Percentiles rank a stretch among this genome's conserved stretches.
Evolutionary conservation across 768 basidiomycete genomes (phyloP).

Genomic region (Amanita fuliginea): DNA sequence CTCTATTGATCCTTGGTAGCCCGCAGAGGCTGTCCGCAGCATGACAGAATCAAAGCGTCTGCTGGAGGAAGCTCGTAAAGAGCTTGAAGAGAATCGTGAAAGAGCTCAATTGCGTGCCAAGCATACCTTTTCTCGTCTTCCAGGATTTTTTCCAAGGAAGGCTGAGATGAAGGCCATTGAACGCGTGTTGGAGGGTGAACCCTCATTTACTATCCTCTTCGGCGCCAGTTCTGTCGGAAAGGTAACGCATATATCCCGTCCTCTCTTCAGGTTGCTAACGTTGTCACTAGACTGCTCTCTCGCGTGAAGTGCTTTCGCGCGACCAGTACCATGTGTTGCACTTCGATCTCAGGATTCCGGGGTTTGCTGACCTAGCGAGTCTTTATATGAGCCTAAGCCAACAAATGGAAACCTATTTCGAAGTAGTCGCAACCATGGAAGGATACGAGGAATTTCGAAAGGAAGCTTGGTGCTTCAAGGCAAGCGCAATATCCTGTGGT

Average conservation of each 20-base stretch:
- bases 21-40: slow-evolving; percentile 67
- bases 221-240: slow-evolving; percentile 79
- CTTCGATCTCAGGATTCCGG: slow-evolving; percentile 76
- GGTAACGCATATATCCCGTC: slow-evolving; percentile 22
- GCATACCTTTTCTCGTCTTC: slow-evolving; percentile 70
- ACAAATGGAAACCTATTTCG: slow-evolving; percentile 77
- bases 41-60: slow-evolving; percentile 68
- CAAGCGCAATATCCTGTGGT: slow-evolving; percentile 13
- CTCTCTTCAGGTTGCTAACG: background rate
- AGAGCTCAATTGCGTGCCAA: slow-evolving; percentile 55
- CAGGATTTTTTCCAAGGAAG: slow-evolving; percentile 61
- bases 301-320: slow-evolving; percentile 64
- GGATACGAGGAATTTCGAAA: slow-evolving; percentile 67
- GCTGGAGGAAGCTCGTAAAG: slow-evolving; percentile 68
- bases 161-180: slow-evolving; percentile 58
- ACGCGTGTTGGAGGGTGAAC: slow-evolving; percentile 54
- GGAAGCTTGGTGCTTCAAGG: slow-evolving; percentile 75
- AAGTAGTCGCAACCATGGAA: slow-evolving; percentile 44
- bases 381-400: slow-evolving; percentile 67
- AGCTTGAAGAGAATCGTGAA: slow-evolving; percentile 60
- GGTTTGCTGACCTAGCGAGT: slow-evolving; percentile 72
- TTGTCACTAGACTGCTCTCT: slow-evolving; percentile 50
- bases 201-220: slow-evolving; percentile 71
- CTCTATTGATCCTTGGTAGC: slow-evolving; percentile 27
- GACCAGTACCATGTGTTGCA: slow-evolving; percentile 70